Conservation (phyloP, 441 rosid genomes). For the Arabidopsis hybrid region DNA sequence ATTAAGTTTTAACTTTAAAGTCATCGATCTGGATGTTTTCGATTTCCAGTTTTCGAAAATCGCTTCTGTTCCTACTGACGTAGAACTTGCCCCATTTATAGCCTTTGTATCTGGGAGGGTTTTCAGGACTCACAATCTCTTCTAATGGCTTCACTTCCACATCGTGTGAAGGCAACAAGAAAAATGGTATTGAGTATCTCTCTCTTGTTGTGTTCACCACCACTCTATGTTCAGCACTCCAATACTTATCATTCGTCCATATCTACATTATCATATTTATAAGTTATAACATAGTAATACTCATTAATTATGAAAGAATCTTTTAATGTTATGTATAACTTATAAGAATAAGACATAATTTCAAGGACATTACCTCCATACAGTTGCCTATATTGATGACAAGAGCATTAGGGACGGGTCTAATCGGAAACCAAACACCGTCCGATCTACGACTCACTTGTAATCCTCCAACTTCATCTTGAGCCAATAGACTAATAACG, state of each 20-base stretch:
- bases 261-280: conserved; percentile 52
- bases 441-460: conserved; percentile 70
- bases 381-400: conserved; percentile 77
- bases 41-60: conserved; percentile 60
- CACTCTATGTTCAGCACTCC: conserved; percentile 90
- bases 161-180: conserved; percentile 73
- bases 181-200: conserved; percentile 78
- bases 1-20: conserved; percentile 52
- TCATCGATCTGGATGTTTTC: conserved; percentile 79
- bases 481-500: conserved; percentile 71
- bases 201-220: conserved; percentile 74
- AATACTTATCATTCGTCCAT: conserved; percentile 79
- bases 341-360: neutral
- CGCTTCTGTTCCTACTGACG: conserved; percentile 68
- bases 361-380: conserved; percentile 54
- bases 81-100: conserved; percentile 84
- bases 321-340: neutral
- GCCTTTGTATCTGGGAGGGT: conserved; percentile 65
- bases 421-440: conserved; percentile 75
- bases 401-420: conserved; percentile 62
- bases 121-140: conserved; percentile 61
- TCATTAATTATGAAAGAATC: neutral
- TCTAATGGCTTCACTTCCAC: conserved; percentile 73
- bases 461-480: conserved; percentile 84
- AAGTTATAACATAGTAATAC: neutral